phyloP scores from a whole-genome alignment of 108 stramenopile genomes.

The Discostella stelligeroides region DNA sequence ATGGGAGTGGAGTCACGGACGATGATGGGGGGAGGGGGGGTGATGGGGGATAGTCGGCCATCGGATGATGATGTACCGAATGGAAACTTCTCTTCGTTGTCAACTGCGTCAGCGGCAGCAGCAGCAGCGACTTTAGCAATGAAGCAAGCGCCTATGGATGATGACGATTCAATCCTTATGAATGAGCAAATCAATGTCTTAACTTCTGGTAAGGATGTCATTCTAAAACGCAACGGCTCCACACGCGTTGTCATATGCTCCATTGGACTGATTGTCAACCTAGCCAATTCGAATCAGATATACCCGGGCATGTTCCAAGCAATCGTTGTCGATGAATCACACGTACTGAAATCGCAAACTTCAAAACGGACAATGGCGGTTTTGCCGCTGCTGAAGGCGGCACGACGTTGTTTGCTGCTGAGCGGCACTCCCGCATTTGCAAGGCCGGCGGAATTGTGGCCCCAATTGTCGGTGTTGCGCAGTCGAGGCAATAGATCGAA shows the following conservation, averaged over 20 bases:
- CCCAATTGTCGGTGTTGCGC: constrained; percentile 87
- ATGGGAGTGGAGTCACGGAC: constrained; percentile 49
- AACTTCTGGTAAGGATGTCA: constrained; percentile 57
- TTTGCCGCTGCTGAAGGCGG: constrained; percentile 77
- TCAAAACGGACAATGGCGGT: constrained; percentile 83
- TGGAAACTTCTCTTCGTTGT: no score
- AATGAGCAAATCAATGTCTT: constrained; percentile 77
- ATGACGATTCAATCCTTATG: constrained; percentile 28
- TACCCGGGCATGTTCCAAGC: constrained; percentile 75
- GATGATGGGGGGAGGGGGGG: constrained; percentile 1
- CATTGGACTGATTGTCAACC: constrained; percentile 75
- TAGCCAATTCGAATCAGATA: constrained; percentile 55
- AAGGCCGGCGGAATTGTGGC: constrained; percentile 92
- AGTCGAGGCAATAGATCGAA: constrained; percentile 30
- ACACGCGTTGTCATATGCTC: constrained; percentile 83
- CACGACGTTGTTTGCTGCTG: constrained; percentile 83
- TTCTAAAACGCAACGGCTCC: constrained; percentile 48
- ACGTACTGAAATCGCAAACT: constrained; percentile 90
- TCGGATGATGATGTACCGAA: no score
- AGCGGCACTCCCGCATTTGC: constrained; percentile 97
- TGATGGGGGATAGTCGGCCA: no score
- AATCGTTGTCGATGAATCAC: constrained; percentile 95
- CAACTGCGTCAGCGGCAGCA: background rate
- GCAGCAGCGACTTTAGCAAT: background rate
- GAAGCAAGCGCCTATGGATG: background rate